These are phyloP conservation scores for Colletotrichum ledebouriae DNA, from an alignment of 2,329 filamentous ascomycete species.

Conservation along the genomic window DNA sequence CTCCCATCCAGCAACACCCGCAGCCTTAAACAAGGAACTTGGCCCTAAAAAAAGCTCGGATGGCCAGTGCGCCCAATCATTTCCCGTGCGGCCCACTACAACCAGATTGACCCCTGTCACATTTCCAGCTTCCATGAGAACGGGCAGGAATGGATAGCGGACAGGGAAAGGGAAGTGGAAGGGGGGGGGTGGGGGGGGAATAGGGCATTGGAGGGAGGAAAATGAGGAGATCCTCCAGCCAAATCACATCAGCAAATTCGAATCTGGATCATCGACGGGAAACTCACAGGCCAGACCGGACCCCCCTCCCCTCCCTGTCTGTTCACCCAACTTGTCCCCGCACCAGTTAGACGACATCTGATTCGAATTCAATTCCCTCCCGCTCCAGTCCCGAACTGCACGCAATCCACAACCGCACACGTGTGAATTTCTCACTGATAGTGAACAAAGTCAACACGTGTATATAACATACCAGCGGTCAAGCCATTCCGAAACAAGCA, in stretches of 20 bases:
- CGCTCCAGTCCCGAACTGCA: no score
- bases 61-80: conserved; percentile 8
- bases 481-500: conserved; percentile 1
- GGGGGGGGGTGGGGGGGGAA: no score
- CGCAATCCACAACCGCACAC: background rate
- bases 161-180: no score
- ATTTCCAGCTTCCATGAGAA: no score
- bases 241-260: conserved; percentile 2
- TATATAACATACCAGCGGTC: conserved; percentile 7
- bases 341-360: conserved; percentile 31
- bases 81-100: no score
- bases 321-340: conserved; percentile 21
- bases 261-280: conserved; percentile 4
- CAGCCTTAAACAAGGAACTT: conserved; percentile 28
- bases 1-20: conserved; percentile 10
- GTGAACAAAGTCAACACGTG: conserved; percentile 2
- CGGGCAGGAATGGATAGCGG: no score
- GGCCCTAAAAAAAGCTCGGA: conserved; percentile 26
- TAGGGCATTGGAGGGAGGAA: background rate
- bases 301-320: conserved; percentile 11
- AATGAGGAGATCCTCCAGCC: background rate
- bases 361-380: conserved; percentile 4
- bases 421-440: conserved; percentile 4
- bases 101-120: background rate
- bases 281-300: background rate